These are phyloP conservation scores for Aspergillus campestris DNA, from an alignment of 495 filamentous ascomycete species.

Conservation along the genomic window DNA sequence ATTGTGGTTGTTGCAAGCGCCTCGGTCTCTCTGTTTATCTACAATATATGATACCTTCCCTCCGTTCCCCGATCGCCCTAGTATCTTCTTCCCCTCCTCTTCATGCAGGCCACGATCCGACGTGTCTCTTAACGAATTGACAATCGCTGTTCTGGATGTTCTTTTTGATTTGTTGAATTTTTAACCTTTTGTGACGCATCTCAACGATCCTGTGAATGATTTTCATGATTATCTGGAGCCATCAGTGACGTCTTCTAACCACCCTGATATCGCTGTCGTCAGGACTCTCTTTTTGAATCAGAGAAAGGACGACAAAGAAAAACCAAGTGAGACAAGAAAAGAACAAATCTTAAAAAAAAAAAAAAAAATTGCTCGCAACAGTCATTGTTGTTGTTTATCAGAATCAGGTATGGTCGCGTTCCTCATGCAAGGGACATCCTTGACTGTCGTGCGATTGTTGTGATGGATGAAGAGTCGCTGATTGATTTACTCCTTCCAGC, in stretches of 20 bases:
- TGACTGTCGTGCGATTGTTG: conserved; percentile 1
- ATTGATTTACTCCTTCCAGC: conserved; percentile 4
- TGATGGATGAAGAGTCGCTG: conserved; percentile 8
- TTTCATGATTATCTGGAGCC: conserved; percentile 20
- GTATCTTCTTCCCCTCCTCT: not conserved
- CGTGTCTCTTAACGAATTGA: conserved; percentile 10
- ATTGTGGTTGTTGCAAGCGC: too few species aligned
- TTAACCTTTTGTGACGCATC: conserved; percentile 16
- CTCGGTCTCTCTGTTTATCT: not conserved
- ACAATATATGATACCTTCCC: conserved; percentile 16
- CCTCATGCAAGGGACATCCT: conserved; percentile 13
- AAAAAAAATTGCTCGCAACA: not conserved
- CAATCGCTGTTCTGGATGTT: conserved; percentile 7
- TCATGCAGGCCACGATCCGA: not conserved
- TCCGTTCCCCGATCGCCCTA: conserved; percentile 13
- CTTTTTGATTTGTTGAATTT: not conserved
- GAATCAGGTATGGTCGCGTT: conserved; percentile 13
- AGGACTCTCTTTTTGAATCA: too few species aligned
- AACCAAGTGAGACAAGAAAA: too few species aligned
- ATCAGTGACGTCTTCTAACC: not conserved
- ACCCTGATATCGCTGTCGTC: not conserved
- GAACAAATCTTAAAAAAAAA: not conserved
- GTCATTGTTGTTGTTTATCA: conserved; percentile 8
- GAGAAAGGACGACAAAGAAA: too few species aligned
- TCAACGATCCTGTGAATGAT: conserved; percentile 24